Evolutionary conservation across 306 rosid species (phyloP), one percentile per base, ranked within the genome.

Genomic region (Castanea mollissima): DNA sequence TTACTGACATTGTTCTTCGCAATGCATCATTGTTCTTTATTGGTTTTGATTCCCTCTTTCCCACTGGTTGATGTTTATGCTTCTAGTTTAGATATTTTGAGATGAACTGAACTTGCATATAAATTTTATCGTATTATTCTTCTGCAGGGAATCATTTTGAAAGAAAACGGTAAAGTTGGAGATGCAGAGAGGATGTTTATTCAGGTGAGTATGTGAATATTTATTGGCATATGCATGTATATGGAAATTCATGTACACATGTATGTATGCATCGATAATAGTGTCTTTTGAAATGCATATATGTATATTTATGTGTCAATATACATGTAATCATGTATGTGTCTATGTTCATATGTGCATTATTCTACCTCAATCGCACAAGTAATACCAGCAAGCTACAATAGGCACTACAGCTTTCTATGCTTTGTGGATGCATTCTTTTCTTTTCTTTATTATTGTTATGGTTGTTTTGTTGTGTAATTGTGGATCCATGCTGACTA

Each of bases 171-270:
- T 23, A 92, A 87, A 67, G 64, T 78, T 84, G 98, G 98, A 81
- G 97, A 87, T 73, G 97, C 98, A 27, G 98, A 94, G 87, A 86
- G 98, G 74, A 92, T 94, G 98, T 94, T 92, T 77, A 94, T 94
- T 80, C 98, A 92, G 85, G 98, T 94, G 81, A 88, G 92, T 90
- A 77, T 29, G 71, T 87, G 80, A 55, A 71, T 41, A 4, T 21
- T 52, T 71, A 41, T 69, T 83, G 52, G 31, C 54, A 68, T 56
- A 23, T 31, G 27, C 52, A 23, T 23, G 59, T 29, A 80, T 70
- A 65, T 70, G 69, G 52, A 32, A 63, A 7, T 4, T n/a, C 73
- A 69, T 5, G 38, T 49, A 19, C 18, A n/a, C 27, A 31, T 31
- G 10, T 52, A 64, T 49, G 54, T 49, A 49, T 49, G 54, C 16